A percentile compares a stretch with the other conserved stretches of the same genome.
Conservation (phyloP, 2,329 filamentous ascomycete species). For the Penicillium sclerotiorum region DNA sequence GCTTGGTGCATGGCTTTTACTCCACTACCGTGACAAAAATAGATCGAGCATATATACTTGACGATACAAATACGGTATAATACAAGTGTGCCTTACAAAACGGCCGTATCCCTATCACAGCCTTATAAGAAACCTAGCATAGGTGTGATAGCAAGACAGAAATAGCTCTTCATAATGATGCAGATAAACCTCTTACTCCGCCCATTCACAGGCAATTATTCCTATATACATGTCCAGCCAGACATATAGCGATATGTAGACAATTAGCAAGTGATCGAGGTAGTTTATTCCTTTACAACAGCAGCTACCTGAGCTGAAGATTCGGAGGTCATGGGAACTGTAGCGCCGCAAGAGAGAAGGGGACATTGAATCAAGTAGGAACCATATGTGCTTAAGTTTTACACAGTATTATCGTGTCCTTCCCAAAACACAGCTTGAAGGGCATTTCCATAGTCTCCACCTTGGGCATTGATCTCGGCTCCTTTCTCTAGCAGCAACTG, state of each 20-base stretch:
- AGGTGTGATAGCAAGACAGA: not conserved
- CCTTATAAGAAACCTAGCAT: not conserved
- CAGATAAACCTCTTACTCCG: not conserved
- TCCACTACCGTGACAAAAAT: constrained; percentile 1
- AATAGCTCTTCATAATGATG: not conserved
- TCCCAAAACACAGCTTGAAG: not conserved
- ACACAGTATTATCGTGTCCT: not conserved
- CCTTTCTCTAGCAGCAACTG: not conserved
- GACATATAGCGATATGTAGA: not conserved
- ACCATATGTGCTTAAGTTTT: not conserved
- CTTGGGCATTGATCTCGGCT: not conserved
- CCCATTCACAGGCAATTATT: not conserved
- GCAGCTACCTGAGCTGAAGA: not conserved
- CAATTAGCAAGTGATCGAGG: not conserved
- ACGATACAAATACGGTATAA: not conserved
- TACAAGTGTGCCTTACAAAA: not conserved
- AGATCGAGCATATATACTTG: not conserved
- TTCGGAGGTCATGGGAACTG: not conserved
- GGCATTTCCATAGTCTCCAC: not conserved
- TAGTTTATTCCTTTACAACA: not conserved
- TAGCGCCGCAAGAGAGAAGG: not conserved
- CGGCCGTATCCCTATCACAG: not conserved
- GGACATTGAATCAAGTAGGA: constrained; percentile 1
- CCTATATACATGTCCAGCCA: not conserved
- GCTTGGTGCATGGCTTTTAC: not conserved